Percentiles rank a stretch among this genome's conserved stretches.
These are phyloP conservation scores for Rhodotorula sp. DNA, from an alignment of 1,284 basidiomycete species.

Conservation along the genomic window DNA sequence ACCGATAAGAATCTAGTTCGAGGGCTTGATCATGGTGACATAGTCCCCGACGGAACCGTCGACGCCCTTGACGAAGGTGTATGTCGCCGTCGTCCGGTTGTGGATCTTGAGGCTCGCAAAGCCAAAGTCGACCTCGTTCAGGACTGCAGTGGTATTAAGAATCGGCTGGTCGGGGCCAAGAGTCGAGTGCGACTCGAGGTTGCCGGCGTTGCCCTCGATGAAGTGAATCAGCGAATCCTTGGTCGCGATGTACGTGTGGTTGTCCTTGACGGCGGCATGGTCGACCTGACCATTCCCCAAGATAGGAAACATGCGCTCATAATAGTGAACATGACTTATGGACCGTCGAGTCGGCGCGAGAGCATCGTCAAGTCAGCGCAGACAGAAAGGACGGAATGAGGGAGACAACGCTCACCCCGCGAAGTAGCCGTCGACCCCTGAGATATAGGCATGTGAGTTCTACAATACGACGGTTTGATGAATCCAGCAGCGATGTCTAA, in stretches of 20 bases:
- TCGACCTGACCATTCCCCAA: neutral
- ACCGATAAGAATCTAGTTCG: too few species aligned
- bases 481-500: too few species aligned
- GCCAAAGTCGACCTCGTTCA: neutral
- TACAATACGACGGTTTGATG: too few species aligned
- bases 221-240: neutral
- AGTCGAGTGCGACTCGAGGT: constrained; percentile 1
- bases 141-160: neutral
- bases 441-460: too few species aligned
- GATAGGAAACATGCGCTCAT: neutral
- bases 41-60: constrained; percentile 3
- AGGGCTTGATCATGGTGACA: constrained; percentile 2
- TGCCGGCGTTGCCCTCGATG: constrained; percentile 4
- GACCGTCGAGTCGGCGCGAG: too few species aligned
- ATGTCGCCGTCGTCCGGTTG: neutral
- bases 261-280: neutral
- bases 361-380: neutral
- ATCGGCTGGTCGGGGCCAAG: neutral
- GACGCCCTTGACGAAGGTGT: neutral
- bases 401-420: neutral
- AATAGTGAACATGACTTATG: neutral
- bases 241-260: constrained; percentile 1
- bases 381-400: too few species aligned
- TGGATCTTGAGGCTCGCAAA: neutral
- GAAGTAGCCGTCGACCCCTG: neutral